These are phyloP conservation scores for Dacryopinax primogenitus DNA, from an alignment of 768 basidiomycete genomes.

Conservation along the genomic window DNA sequence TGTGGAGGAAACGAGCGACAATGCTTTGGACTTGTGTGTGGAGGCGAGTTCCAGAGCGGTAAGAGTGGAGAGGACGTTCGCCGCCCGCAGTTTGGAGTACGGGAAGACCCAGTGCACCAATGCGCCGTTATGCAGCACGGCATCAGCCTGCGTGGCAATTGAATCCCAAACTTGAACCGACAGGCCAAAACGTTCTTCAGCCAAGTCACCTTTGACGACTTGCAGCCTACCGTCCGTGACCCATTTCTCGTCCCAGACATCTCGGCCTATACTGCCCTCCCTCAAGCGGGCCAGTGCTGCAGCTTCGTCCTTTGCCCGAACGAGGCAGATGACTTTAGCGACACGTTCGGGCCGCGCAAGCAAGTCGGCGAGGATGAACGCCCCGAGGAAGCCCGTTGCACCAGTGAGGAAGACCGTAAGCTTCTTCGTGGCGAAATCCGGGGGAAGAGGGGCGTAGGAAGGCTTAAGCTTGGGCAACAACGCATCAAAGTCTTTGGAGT, in stretches of 20 bases:
- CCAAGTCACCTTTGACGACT: conserved; percentile 74
- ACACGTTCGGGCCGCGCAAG: conserved; percentile 50
- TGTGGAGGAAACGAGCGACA: conserved; percentile 91
- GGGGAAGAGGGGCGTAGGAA: conserved; percentile 48
- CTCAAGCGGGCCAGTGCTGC: conserved; percentile 57
- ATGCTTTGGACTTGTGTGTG: conserved; percentile 54
- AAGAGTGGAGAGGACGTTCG: conserved; percentile 88
- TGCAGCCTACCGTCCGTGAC: conserved; percentile 51
- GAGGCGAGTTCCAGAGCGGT: conserved; percentile 70
- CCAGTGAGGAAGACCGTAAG: conserved; percentile 89
- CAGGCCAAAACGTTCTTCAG: conserved; percentile 61
- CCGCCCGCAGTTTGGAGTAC: conserved; percentile 78
- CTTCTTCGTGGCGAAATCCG: conserved; percentile 40
- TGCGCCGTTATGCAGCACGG: conserved; percentile 91
- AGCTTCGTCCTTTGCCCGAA: conserved; percentile 53
- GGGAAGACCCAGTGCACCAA: conserved; percentile 99
- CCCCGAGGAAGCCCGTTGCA: conserved; percentile 92
- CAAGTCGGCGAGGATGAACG: conserved; percentile 75
- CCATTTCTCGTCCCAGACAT: conserved; percentile 85
- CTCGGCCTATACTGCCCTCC: conserved; percentile 60
- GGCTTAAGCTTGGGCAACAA: conserved; percentile 46
- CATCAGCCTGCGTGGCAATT: conserved; percentile 60
- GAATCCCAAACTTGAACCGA: conserved; percentile 48
- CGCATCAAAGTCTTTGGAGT: conserved; percentile 62
- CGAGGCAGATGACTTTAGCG: conserved; percentile 81